Conservation (phyloP, 768 basidiomycete genomes). For the Crepidotus variabilis region DNA sequence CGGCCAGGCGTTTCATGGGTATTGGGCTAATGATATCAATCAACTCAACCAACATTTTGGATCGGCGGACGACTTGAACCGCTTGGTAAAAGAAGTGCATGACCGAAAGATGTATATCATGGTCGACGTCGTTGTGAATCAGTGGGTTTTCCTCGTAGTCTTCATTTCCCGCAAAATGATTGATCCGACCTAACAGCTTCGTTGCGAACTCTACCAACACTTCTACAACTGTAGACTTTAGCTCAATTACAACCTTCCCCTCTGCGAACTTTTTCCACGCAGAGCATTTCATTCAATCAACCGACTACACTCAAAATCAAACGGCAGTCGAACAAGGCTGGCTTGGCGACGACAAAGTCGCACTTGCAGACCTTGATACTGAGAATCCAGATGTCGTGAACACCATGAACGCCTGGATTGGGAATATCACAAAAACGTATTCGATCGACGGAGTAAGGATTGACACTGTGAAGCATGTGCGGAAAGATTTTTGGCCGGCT, state of each 20-base stretch:
- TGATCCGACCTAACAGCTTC: conserved; percentile 1
- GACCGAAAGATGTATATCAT: conserved; percentile 59
- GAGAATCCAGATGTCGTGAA: conserved; percentile 51
- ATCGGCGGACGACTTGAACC: conserved; percentile 60
- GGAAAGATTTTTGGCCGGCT: conserved; percentile 1
- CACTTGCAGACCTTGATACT: conserved; percentile 73
- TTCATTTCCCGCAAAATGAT: not conserved
- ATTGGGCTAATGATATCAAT: conserved; percentile 47
- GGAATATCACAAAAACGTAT: conserved; percentile 12
- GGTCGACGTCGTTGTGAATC: conserved; percentile 76
- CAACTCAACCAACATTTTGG: conserved; percentile 66
- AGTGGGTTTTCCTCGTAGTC: conserved; percentile 37
- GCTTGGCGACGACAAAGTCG: conserved; percentile 63
- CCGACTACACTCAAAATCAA: conserved; percentile 51
- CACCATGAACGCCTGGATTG: conserved; percentile 60
- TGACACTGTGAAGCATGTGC: conserved; percentile 1
- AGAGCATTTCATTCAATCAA: conserved; percentile 50
- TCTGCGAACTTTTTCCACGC: conserved; percentile 45
- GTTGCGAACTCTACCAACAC: conserved; percentile 11
- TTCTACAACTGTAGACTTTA: conserved; percentile 20
- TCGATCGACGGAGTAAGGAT: conserved; percentile 1
- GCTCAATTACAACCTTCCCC: conserved; percentile 25
- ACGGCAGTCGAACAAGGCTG: conserved; percentile 64
- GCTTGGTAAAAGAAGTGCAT: conserved; percentile 60
- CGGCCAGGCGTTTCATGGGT: conserved; percentile 74